These are phyloP conservation scores for Phytopythium sindhum DNA, from an alignment of 352 stramenopile genomes.

Conservation along the genomic window DNA sequence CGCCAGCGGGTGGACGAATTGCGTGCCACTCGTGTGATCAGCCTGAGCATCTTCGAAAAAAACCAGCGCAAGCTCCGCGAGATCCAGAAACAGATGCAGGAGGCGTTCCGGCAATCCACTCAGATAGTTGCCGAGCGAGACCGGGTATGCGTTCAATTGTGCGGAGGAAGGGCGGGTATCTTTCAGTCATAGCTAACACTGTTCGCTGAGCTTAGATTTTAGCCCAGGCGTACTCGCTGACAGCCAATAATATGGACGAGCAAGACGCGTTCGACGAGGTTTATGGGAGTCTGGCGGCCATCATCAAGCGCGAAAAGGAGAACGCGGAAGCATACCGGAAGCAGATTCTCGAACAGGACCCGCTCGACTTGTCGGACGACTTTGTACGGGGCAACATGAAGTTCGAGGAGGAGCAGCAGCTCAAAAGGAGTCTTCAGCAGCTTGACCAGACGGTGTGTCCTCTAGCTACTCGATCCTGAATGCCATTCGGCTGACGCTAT, in stretches of 20 bases:
- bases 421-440: conserved; percentile 61
- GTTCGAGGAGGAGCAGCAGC: conserved; percentile 71
- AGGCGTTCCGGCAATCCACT: conserved; percentile 62
- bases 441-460: conserved; percentile 41
- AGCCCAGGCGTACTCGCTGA: conserved; percentile 62
- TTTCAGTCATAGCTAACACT: background rate
- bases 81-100: conserved; percentile 77
- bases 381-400: conserved; percentile 74
- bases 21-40: conserved; percentile 58
- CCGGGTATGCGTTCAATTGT: conserved; percentile 21
- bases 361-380: conserved; percentile 59
- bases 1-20: conserved; percentile 53
- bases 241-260: conserved; percentile 67
- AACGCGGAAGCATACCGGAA: conserved; percentile 76
- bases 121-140: conserved; percentile 72
- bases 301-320: conserved; percentile 75
- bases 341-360: conserved; percentile 71
- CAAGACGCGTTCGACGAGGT: conserved; percentile 76
- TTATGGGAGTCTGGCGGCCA: conserved; percentile 60
- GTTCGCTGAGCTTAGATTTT: conserved; percentile 29
- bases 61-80: conserved; percentile 71
- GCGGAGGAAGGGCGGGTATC: background rate
- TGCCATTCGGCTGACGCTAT: background rate
- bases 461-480: background rate
- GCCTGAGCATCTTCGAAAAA: conserved; percentile 77